Evolutionary conservation across 305 asterid species (phyloP), one percentile per base, ranked within the genome.

Genomic region (Fraxinus sp.): DNA sequence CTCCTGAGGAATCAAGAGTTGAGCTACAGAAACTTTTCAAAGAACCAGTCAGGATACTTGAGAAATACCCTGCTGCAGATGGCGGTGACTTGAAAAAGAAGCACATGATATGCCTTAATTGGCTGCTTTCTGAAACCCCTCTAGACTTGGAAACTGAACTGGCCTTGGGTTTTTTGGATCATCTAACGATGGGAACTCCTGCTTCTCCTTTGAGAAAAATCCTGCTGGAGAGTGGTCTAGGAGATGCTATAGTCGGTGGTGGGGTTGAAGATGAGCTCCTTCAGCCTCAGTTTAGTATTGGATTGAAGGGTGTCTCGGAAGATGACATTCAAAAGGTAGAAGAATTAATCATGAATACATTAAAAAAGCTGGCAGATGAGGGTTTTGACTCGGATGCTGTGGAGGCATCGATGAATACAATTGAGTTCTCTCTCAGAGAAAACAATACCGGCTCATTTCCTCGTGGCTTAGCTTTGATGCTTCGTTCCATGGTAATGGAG

Each of bases 371-470:
- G 88, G 97, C 91, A 3, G 94, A 95, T 76, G 97, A 95, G 87
- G 99, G 99, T 80, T 97, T 97, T 83, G 86, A 90, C 88, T 89
- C 94, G 8, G 95, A 93, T 89, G 99, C 98, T 28, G 97, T 97
- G 77, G 99, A 97, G 86, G 98, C 99, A 81, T 97, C 99, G 75
- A 92, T 97, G 98, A 97, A 97, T 85, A 97, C 98, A 11, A 97
- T 97, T 62, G 99, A 97, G 90, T 97, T 97, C 82, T 90, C 98
- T 85, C 98, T 97, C 81, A 88, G 98, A 88, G 99, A 97, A 90
- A 97, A 97, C 87, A 97, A 97, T 81, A 93, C 99, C 35, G 99
- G 99, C 77, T 97, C 98, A 39, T 97, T 95, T 84, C 98, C 98
- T 26, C 99, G 98, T 85, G 98, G 99, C 71, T 87, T 97, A 78